A percentile compares a stretch with the other conserved stretches of the same genome.
Evolutionary conservation across 2,329 filamentous ascomycete genomes (phyloP).

Genomic region (Trichoderma sp.): DNA sequence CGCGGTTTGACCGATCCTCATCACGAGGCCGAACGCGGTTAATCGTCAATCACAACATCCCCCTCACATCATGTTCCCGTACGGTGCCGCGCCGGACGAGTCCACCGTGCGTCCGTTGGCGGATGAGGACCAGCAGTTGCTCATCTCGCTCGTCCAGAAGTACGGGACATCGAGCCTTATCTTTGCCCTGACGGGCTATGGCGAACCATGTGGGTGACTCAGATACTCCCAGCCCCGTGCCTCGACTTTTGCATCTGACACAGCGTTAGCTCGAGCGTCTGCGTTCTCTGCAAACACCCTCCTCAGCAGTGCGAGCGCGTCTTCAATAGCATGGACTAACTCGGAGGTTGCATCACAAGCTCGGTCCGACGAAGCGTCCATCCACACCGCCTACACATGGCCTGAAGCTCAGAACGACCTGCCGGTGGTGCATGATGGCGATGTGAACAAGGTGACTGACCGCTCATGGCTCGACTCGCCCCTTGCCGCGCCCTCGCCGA

Average conservation of each 20-base stretch:
- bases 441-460: slow-evolving; percentile 40
- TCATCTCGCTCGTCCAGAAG: slow-evolving; percentile 43
- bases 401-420: slow-evolving; percentile 42
- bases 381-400: slow-evolving; percentile 46
- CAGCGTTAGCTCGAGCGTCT: slow-evolving; percentile 43
- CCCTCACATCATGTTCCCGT: slow-evolving; percentile 40
- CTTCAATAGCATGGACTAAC: slow-evolving; percentile 47
- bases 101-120: slow-evolving; percentile 41
- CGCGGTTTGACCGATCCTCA: slow-evolving; percentile 25
- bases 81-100: slow-evolving; percentile 40
- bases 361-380: slow-evolving; percentile 45
- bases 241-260: slow-evolving; percentile 18
- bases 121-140: slow-evolving; percentile 45
- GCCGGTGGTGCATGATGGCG: slow-evolving; percentile 41
- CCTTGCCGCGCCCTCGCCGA: slow-evolving; percentile 42
- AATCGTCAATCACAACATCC: not conserved
- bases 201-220: slow-evolving; percentile 42
- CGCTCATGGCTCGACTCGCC: slow-evolving; percentile 48
- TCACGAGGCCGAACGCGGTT: slow-evolving; percentile 21
- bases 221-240: not conserved
- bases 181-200: slow-evolving; percentile 43
- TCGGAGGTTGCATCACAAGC: slow-evolving; percentile 46
- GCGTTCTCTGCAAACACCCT: slow-evolving; percentile 46
- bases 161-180: slow-evolving; percentile 45
- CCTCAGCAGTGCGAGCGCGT: slow-evolving; percentile 46